Base-by-base conservation (phyloP, 345 rosid genomes). In the Rhizophora apiculata region DNA sequence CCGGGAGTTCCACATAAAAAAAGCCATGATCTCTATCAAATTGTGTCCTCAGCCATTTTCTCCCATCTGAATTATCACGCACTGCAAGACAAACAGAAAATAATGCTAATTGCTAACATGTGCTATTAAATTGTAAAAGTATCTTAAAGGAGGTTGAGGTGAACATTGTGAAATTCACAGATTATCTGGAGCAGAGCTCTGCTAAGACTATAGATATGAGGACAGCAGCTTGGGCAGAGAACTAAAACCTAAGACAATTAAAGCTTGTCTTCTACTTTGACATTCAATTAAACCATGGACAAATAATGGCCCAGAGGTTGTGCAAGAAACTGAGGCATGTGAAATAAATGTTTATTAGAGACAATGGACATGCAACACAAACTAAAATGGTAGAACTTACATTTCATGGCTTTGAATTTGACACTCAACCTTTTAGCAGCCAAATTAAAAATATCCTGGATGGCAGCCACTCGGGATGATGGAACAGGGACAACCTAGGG, bases 361-460 rank as follows among this genome's bases (percentile, higher is more conserved):
- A 53, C 18, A 31, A 49, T 21, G 65, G 54, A 34, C 37, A 72
- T 48, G 59, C 64, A 63, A 30, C 7, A 65, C 27, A 57, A 64
- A 46, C 52, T 29, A 39, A n/a, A 55, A 39, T 15, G 31, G 53
- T 39, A 46, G 20, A 68, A 80, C 96, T 82, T 84, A 85, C 97
- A 82, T 75, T 86, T 85, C 60, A 54, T 73, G 4, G 80, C 67
- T 46, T 76, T 77, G 75, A 94, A 90, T 73, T 88, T 83, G 75
- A 94, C 89, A n/a, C 97, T 91, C 81, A 93, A 74, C 76, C 85
- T 93, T 72, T 91, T 87, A 57, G 95, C 91, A 60, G 98, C 98
- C 73, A 91, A 77, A 68, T 74, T 80, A 85, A 87, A 89, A 60
- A 93, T 85, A 72, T 86, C 75, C 78, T 77, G 80, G 75, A 89